Percentiles rank a stretch among this genome's conserved stretches.
phyloP scores from a whole-genome alignment of 2,329 filamentous ascomycete genomes.

The Cercospora sp. region DNA sequence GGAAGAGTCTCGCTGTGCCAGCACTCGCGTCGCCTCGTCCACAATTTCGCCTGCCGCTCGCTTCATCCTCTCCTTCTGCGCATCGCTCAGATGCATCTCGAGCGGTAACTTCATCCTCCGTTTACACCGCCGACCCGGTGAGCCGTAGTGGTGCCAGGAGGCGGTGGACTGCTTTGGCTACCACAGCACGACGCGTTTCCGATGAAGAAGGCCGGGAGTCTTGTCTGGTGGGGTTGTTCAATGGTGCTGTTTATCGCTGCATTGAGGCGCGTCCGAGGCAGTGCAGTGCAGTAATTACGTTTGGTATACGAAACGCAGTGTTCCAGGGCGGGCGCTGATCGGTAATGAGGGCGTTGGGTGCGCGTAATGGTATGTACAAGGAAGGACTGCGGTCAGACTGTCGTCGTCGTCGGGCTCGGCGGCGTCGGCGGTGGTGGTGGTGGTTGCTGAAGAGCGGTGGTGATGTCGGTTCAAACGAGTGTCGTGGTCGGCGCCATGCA shows the following conservation, averaged over 20 bases:
- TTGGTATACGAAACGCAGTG: conserved; percentile 11
- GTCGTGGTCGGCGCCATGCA: conserved; percentile 16
- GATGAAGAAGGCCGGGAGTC: background rate
- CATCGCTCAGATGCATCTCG: conserved; percentile 11
- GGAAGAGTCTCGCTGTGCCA: conserved; percentile 25
- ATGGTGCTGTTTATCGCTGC: background rate
- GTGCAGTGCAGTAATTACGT: conserved; percentile 6
- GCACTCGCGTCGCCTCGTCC: conserved; percentile 27
- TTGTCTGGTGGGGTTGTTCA: background rate
- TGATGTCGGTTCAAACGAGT: conserved; percentile 15
- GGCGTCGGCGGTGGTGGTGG: conserved; percentile 6
- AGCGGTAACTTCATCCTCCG: conserved; percentile 12
- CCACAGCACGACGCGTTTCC: background rate
- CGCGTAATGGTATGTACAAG: conserved; percentile 19
- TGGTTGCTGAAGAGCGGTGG: conserved; percentile 17
- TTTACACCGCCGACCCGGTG: conserved; percentile 2
- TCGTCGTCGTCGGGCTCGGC: background rate
- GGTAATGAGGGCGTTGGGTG: conserved; percentile 8
- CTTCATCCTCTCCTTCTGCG: conserved; percentile 11
- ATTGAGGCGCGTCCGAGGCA: background rate
- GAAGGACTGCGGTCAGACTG: conserved; percentile 25
- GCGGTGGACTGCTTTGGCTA: background rate
- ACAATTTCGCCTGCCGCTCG: conserved; percentile 27
- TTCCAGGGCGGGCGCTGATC: conserved; percentile 8
- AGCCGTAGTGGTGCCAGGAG: conserved; percentile 12